Percentiles rank a stretch among this genome's conserved stretches.
Evolutionary conservation across 2,329 filamentous ascomycete genomes (phyloP).

Genomic region (Aspergillus aculeatinus): DNA sequence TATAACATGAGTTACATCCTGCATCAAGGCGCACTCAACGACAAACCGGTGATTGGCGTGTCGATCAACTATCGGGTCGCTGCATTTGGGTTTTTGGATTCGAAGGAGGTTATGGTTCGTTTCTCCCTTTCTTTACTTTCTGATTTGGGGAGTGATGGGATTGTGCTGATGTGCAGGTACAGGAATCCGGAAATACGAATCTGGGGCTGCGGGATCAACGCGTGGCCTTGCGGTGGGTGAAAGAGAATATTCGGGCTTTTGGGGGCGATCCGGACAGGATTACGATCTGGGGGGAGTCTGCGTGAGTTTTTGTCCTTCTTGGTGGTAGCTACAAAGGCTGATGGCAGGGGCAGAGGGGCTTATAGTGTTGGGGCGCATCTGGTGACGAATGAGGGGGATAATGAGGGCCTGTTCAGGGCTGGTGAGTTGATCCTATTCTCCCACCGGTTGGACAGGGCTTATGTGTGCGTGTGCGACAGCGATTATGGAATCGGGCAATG

Average conservation of each 20-base stretch:
- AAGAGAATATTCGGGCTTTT: conserved; percentile 35
- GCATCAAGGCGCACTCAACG: conserved; percentile 27
- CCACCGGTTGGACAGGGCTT: not conserved
- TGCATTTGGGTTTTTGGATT: conserved; percentile 34
- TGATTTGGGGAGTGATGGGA: not conserved
- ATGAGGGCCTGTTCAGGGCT: conserved; percentile 33
- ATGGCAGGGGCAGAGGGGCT: conserved; percentile 25
- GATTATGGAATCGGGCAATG: conserved; percentile 35
- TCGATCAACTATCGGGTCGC: conserved; percentile 34
- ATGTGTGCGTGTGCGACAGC: conserved; percentile 15
- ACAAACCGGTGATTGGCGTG: conserved; percentile 30
- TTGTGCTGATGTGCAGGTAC: not conserved
- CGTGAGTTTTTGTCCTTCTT: conserved; percentile 19
- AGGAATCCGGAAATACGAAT: conserved; percentile 32
- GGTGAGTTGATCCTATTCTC: conserved; percentile 15
- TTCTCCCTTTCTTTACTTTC: not conserved
- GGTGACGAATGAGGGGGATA: conserved; percentile 30
- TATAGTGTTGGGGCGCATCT: conserved; percentile 34
- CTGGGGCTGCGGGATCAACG: conserved; percentile 35
- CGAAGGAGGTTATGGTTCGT: conserved; percentile 30
- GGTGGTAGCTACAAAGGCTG: not conserved
- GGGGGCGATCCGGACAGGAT: conserved; percentile 33
- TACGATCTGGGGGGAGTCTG: conserved; percentile 40
- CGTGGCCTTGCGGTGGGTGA: conserved; percentile 38
- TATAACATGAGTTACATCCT: conserved; percentile 37